phyloP scores from a whole-genome alignment of 2,329 filamentous ascomycete genomes.

The Ceratocystis papillata region DNA sequence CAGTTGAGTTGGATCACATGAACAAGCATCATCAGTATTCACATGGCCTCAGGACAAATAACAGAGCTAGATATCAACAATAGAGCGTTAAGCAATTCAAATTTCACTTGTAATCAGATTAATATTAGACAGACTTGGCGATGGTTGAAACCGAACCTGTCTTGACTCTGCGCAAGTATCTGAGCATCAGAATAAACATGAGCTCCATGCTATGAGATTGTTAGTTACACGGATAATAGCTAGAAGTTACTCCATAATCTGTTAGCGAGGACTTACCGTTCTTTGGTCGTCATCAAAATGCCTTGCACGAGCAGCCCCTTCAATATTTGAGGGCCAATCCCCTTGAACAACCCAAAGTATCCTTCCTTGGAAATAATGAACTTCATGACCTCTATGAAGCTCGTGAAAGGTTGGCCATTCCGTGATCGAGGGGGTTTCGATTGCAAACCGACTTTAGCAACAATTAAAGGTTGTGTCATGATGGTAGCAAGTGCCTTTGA shows the following conservation, averaged over 20 bases:
- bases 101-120: not conserved
- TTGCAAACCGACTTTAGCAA: constrained; percentile 93
- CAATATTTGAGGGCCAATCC: constrained; percentile 82
- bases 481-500: constrained; percentile 90
- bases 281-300: constrained; percentile 98
- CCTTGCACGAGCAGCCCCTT: constrained; percentile 93
- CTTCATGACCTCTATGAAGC: constrained; percentile 85
- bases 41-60: no score
- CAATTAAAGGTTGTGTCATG: constrained; percentile 86
- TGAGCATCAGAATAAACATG: constrained; percentile 72
- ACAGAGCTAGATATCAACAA: no score
- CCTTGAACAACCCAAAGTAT: constrained; percentile 77
- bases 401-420: constrained; percentile 83
- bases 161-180: constrained; percentile 63
- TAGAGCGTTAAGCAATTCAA: not conserved
- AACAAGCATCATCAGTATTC: not conserved
- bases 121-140: constrained; percentile 9
- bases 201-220: constrained; percentile 60
- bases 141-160: constrained; percentile 2
- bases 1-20: not conserved
- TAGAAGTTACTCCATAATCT: not conserved
- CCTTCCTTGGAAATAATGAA: constrained; percentile 91
- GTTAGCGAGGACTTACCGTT: constrained; percentile 51
- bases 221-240: not conserved
- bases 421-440: constrained; percentile 78